A percentile compares a stretch with the other conserved stretches of the same genome.
Conservation (phyloP, 352 stramenopile genomes). For the Phytophthora melonis region DNA sequence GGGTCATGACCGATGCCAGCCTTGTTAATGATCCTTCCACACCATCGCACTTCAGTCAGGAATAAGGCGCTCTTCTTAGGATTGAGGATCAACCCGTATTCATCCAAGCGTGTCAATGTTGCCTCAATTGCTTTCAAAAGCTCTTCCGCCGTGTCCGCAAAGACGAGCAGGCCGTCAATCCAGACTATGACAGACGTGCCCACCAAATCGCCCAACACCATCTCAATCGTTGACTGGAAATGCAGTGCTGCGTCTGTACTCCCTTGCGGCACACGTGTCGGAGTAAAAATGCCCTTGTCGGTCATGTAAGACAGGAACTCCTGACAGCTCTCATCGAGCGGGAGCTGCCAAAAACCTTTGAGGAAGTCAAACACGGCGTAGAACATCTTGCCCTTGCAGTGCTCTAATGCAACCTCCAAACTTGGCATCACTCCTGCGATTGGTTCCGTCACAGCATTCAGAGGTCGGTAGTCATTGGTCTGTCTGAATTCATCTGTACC, state of each 20-base stretch:
- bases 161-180: slow-evolving; percentile 41
- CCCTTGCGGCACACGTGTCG: slow-evolving; percentile 2
- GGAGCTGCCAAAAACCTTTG: too few relatives aligned
- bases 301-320: slow-evolving; percentile 35
- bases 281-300: slow-evolving; percentile 29
- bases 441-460: slow-evolving; percentile 1
- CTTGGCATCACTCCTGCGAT: slow-evolving; percentile 17
- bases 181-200: slow-evolving; percentile 22
- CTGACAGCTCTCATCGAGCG: slow-evolving; percentile 13
- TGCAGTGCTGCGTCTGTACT: slow-evolving; percentile 9
- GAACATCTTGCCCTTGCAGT: neutral
- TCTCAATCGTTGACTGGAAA: slow-evolving; percentile 26
- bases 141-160: slow-evolving; percentile 12
- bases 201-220: slow-evolving; percentile 10
- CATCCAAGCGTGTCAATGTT: slow-evolving; percentile 13
- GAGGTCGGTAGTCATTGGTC: slow-evolving; percentile 1
- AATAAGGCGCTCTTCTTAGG: slow-evolving; percentile 34
- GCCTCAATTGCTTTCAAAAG: slow-evolving; percentile 24
- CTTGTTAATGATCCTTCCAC: slow-evolving; percentile 29
- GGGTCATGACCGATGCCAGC: slow-evolving; percentile 23
- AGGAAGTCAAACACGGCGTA: slow-evolving; percentile 27
- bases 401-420: neutral
- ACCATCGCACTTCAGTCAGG: slow-evolving; percentile 25
- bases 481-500: neutral
- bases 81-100: slow-evolving; percentile 29